Evolutionary conservation across 2,329 filamentous ascomycete species (phyloP).

Genomic region (Colletotrichum graminicola): DNA sequence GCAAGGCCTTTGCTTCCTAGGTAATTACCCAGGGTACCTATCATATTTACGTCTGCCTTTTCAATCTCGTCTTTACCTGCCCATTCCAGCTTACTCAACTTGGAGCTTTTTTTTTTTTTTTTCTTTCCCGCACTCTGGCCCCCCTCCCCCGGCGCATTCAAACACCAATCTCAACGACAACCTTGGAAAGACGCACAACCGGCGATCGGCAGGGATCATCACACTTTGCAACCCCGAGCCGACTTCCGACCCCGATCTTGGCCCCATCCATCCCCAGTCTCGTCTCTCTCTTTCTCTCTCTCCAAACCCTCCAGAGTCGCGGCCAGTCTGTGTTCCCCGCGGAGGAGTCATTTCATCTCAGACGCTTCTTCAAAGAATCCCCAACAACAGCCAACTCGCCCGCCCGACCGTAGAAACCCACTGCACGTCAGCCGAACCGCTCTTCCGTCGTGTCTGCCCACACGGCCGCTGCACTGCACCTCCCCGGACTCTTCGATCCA

Average conservation of each 20-base stretch:
- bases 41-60: neutral
- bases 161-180: neutral
- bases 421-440: constrained; percentile 23
- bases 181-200: constrained; percentile 17
- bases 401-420: neutral
- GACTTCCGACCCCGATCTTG: constrained; percentile 37
- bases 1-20: neutral
- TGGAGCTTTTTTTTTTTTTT: neutral
- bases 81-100: neutral
- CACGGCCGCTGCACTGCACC: neutral
- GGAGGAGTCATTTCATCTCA: constrained; percentile 9
- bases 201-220: constrained; percentile 30
- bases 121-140: too few species aligned
- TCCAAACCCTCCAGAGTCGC: constrained; percentile 6
- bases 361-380: constrained; percentile 3
- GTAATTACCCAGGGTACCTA: neutral
- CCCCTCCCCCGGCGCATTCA: neutral
- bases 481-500: neutral
- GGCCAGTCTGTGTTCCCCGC: constrained; percentile 7
- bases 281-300: neutral
- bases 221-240: constrained; percentile 30
- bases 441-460: neutral
- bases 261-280: constrained; percentile 10
- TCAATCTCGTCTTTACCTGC: neutral
- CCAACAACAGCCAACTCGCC: neutral